Base-by-base conservation (phyloP, 257 asterid species). In the Coffea canephora region DNA sequence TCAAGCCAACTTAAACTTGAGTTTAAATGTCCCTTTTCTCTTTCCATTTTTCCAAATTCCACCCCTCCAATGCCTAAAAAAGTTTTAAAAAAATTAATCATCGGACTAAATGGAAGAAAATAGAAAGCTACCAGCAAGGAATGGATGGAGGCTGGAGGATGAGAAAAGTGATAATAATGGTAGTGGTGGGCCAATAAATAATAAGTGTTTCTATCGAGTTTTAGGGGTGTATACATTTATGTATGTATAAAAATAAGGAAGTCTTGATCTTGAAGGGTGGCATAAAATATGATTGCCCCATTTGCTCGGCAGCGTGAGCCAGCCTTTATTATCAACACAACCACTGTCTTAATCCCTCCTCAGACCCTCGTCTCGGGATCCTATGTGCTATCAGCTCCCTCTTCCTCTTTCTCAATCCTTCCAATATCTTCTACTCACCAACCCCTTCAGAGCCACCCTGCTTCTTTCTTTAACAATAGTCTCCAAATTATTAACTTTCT, bases 141-240 rank as follows among this genome's bases (percentile, higher is more conserved):
- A 39, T 39, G 43, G 43, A 3, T 39, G 43, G 43, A 39, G 43
- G 5, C 43, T 39, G 43, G 43, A 2, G 43, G 43, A 39, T 39
- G 43, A 39, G 43, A 39, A 39, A 39, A 52, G 75, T 71, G 75
- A 71, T 21, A 55, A 52, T 71, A 45, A 59, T 45, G 18, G 75
- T 71, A 50, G 75, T 71, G 75, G 75, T 50, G 75, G 75, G 59
- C 75, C 52, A 69, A 71, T 36, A 31, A 69, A 71, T 36, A 31
- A 46, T 71, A 39, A 39, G 5, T 39, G 43, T 39, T 39, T 39
- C 43, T 39, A 39, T 39, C 3, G 43, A 39, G 5, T 39, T 39
- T 2, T 3, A 39, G 43, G 43, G 43, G 43, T 39, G 43, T 39
- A 39, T 31, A 31, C 34, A 31, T 31, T 31, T 31, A 31, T 31